Conservation (phyloP, 345 rosid species). For the Syzygium jambos region DNA sequence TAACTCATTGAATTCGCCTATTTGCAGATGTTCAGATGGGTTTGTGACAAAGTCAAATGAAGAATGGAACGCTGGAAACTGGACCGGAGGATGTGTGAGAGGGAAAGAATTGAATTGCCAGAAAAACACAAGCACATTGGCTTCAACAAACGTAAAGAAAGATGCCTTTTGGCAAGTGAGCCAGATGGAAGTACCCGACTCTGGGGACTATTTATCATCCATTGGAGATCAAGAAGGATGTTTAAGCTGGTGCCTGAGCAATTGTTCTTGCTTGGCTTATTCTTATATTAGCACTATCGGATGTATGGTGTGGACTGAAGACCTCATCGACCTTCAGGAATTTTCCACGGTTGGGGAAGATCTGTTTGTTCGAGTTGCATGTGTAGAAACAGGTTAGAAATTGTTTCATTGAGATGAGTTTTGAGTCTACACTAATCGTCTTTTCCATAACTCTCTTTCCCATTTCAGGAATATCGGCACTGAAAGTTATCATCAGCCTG, state of each 20-base stretch:
- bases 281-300: background rate
- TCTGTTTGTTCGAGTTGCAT: background rate
- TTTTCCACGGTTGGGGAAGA: background rate
- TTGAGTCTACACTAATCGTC: background rate
- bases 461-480: background rate
- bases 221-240: background rate
- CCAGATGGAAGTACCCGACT: background rate
- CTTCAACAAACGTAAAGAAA: background rate
- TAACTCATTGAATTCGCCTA: background rate
- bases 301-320: constrained; percentile 2
- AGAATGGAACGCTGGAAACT: constrained; percentile 9
- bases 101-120: background rate
- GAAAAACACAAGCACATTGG: background rate
- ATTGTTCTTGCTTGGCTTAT: constrained; percentile 6
- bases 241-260: constrained; percentile 12
- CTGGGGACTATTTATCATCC: background rate
- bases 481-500: background rate
- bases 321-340: background rate
- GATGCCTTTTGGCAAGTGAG: background rate
- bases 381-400: background rate
- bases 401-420: too few species aligned
- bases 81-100: constrained; percentile 17
- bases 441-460: background rate
- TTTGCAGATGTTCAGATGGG: constrained; percentile 19
- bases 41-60: constrained; percentile 10